phyloP scores from a whole-genome alignment of 345 rosid species.

The Draba incana region DNA sequence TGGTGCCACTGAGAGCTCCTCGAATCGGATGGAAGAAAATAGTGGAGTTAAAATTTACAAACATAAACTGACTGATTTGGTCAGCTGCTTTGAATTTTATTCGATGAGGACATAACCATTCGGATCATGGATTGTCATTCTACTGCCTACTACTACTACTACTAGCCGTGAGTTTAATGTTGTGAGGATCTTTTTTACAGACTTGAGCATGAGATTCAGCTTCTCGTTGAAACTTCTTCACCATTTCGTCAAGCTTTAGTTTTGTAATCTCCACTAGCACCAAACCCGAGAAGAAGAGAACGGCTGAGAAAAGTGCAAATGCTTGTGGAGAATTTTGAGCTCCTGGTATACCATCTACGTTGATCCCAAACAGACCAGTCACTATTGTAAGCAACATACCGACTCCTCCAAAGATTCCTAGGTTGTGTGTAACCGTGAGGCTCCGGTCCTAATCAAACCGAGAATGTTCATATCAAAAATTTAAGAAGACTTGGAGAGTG shows the following conservation, averaged over 20 bases:
- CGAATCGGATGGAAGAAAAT: too few relatives aligned
- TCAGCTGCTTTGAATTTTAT: too few relatives aligned
- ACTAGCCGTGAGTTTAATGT: slow-evolving; percentile 42
- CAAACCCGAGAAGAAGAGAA: slow-evolving; percentile 50
- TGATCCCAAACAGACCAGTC: slow-evolving; percentile 67
- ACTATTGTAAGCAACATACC: slow-evolving; percentile 63
- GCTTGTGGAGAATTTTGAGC: slow-evolving; percentile 48
- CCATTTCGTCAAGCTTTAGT: slow-evolving; percentile 63
- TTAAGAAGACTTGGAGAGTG: not conserved
- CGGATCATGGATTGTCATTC: slow-evolving; percentile 44
- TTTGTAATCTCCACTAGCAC: slow-evolving; percentile 54
- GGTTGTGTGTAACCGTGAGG: slow-evolving; percentile 63
- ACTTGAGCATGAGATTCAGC: slow-evolving; percentile 70
- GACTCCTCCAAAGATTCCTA: slow-evolving; percentile 71
- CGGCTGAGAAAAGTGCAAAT: slow-evolving; percentile 49
- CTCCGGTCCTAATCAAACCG: slow-evolving; percentile 56
- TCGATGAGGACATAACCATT: slow-evolving; percentile 53
- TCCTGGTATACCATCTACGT: slow-evolving; percentile 75
- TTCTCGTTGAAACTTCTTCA: slow-evolving; percentile 58
- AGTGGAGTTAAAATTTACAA: too few relatives aligned
- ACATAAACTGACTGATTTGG: not conserved
- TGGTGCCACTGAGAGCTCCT: too few relatives aligned
- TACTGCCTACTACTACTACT: slow-evolving; percentile 15
- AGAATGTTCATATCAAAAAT: not conserved
- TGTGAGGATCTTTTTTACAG: slow-evolving; percentile 43